phyloP scores from a whole-genome alignment of 2,329 filamentous ascomycete species.

The Arthrobotrys iridis region DNA sequence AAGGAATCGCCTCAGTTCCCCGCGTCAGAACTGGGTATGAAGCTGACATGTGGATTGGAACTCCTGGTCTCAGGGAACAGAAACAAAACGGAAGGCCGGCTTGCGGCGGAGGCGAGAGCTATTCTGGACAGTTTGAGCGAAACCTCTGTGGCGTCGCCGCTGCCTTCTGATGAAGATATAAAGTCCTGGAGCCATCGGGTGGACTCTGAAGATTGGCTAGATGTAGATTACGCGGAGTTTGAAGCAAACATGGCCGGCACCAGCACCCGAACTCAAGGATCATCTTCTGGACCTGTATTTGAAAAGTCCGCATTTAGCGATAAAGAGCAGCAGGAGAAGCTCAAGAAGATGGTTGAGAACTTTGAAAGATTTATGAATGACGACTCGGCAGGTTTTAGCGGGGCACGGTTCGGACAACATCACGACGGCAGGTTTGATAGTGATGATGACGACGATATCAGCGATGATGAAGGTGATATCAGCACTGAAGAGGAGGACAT shows the following conservation, averaged over 20 bases:
- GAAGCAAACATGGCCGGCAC: slow-evolving; percentile 77
- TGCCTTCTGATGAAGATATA: slow-evolving; percentile 81
- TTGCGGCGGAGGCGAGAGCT: slow-evolving; percentile 45
- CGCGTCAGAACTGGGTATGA: slow-evolving; percentile 77
- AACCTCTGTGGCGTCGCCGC: slow-evolving; percentile 53
- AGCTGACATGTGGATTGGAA: slow-evolving; percentile 88
- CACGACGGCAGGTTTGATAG: slow-evolving; percentile 72
- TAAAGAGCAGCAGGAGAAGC: slow-evolving; percentile 74
- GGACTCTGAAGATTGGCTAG: slow-evolving; percentile 89
- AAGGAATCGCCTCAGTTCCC: slow-evolving; percentile 45
- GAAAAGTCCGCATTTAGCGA: slow-evolving; percentile 70
- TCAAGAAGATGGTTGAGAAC: slow-evolving; percentile 90
- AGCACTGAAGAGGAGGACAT: slow-evolving; percentile 67
- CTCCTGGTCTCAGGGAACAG: slow-evolving; percentile 78
- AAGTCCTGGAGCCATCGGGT: slow-evolving; percentile 74
- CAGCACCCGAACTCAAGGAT: slow-evolving; percentile 52
- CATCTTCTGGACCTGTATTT: slow-evolving; percentile 54
- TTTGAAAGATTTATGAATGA: slow-evolving; percentile 87
- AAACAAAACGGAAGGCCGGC: slow-evolving; percentile 62
- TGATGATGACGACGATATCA: slow-evolving; percentile 67
- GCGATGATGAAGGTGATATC: slow-evolving; percentile 65
- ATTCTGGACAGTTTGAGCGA: slow-evolving; percentile 36
- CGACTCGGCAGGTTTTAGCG: slow-evolving; percentile 80
- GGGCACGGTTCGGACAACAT: slow-evolving; percentile 70
- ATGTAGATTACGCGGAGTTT: slow-evolving; percentile 90